These are phyloP conservation scores for Stropharia rugosoannulata DNA, from an alignment of 768 basidiomycete genomes.

Conservation along the genomic window DNA sequence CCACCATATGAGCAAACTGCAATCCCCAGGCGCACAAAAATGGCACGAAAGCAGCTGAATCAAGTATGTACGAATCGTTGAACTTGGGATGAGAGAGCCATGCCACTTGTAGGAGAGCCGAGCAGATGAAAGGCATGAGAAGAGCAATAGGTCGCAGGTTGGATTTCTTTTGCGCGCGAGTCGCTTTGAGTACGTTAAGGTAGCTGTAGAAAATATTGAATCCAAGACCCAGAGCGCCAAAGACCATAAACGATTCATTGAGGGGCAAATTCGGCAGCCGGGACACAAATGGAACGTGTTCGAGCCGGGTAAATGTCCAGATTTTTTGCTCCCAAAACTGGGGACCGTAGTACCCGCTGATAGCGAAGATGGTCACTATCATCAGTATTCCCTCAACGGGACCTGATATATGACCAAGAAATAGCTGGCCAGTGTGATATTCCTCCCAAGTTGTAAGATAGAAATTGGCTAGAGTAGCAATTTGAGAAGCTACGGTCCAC, in stretches of 20 bases:
- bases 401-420: constrained; percentile 90
- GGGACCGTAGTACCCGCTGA: constrained; percentile 81
- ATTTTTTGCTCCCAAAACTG: constrained; percentile 78
- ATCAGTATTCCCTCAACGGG: constrained; percentile 96
- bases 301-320: constrained; percentile 56
- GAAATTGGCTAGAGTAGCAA: constrained; percentile 74
- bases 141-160: constrained; percentile 60
- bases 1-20: constrained; percentile 88
- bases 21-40: constrained; percentile 94
- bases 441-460: constrained; percentile 84
- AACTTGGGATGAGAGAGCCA: constrained; percentile 78
- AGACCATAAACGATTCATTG: constrained; percentile 87
- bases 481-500: constrained; percentile 94
- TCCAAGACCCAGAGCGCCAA: constrained; percentile 64
- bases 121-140: constrained; percentile 77
- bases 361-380: constrained; percentile 70
- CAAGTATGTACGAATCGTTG: constrained; percentile 64
- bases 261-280: constrained; percentile 68
- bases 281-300: constrained; percentile 46
- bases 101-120: constrained; percentile 67
- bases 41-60: constrained; percentile 78
- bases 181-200: constrained; percentile 73
- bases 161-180: constrained; percentile 32
- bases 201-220: constrained; percentile 84
- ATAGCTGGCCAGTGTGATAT: constrained; percentile 90